phyloP scores from a whole-genome alignment of 1,139 yeast species.

The Lipomyces yarrowii region DNA sequence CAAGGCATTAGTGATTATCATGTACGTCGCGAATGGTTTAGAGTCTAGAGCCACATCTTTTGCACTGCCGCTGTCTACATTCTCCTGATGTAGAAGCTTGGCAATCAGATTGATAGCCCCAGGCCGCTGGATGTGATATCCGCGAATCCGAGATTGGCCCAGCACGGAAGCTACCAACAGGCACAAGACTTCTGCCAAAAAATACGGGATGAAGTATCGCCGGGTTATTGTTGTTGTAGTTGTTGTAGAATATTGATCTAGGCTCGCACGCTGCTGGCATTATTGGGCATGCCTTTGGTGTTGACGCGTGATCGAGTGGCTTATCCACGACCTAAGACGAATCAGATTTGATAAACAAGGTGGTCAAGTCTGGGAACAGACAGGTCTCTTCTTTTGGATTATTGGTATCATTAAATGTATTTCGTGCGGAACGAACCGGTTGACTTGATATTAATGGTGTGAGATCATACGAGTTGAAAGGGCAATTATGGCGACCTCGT shows the following conservation, averaged over 20 bases:
- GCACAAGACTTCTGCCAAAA: constrained; percentile 18
- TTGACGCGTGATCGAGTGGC: not conserved
- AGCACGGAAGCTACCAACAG: not conserved
- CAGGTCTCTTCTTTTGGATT: constrained; percentile 1
- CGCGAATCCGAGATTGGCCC: constrained; percentile 16
- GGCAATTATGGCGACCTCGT: no score
- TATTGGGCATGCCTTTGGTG: not conserved
- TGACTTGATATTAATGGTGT: not conserved
- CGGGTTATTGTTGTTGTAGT: constrained; percentile 5
- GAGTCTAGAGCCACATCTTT: constrained; percentile 9
- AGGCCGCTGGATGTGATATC: constrained; percentile 29
- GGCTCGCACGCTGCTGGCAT: not conserved
- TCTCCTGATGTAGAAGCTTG: constrained; percentile 1
- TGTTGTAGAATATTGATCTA: not conserved
- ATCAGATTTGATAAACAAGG: not conserved
- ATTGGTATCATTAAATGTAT: not conserved
- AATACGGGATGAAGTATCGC: constrained; percentile 31
- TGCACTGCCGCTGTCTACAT: constrained; percentile 6
- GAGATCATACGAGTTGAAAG: not conserved
- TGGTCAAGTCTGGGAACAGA: not conserved
- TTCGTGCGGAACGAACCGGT: not conserved
- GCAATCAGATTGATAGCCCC: constrained; percentile 25
- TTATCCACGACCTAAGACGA: not conserved
- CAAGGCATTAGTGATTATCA: not conserved
- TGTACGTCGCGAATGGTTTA: not conserved